Conservation (phyloP, 768 basidiomycete genomes). For the Calocybe cyanea region DNA sequence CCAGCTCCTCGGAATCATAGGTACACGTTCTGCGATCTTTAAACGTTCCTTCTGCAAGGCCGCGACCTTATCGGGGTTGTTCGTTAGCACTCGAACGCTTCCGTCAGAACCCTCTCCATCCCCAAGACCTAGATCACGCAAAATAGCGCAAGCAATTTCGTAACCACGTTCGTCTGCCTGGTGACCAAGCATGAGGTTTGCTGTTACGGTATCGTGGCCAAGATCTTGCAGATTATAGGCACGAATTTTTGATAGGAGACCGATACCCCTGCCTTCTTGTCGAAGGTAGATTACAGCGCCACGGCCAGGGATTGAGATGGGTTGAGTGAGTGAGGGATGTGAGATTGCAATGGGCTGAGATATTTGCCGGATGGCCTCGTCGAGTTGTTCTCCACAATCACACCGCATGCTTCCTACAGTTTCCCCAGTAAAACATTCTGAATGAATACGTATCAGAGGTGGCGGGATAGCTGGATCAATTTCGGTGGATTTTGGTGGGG, state of each 20-base stretch:
- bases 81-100: slow-evolving; percentile 84
- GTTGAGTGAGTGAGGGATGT: slow-evolving; percentile 22
- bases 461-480: slow-evolving; percentile 43
- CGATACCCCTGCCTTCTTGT: slow-evolving; percentile 97
- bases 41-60: slow-evolving; percentile 85
- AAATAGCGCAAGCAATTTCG: slow-evolving; percentile 85
- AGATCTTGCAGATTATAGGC: slow-evolving; percentile 98
- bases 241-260: slow-evolving; percentile 89
- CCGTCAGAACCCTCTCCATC: slow-evolving; percentile 27
- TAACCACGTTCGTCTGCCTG: slow-evolving; percentile 92
- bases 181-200: slow-evolving; percentile 93
- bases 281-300: slow-evolving; percentile 94
- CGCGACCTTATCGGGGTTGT: slow-evolving; percentile 96
- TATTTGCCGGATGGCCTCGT: slow-evolving; percentile 93
- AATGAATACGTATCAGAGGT: slow-evolving; percentile 93
- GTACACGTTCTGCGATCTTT: slow-evolving; percentile 74
- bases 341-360: slow-evolving; percentile 60
- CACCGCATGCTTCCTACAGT: slow-evolving; percentile 98
- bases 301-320: slow-evolving; percentile 67
- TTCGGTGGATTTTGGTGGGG: slow-evolving; percentile 10
- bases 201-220: slow-evolving; percentile 97
- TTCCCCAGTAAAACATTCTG: slow-evolving; percentile 98
- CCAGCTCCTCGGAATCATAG: slow-evolving; percentile 96
- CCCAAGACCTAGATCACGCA: slow-evolving; percentile 82
- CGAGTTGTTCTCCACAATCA: slow-evolving; percentile 97